Evolutionary conservation across 345 rosid species (phyloP).

Genomic region (Camelina neglecta): DNA sequence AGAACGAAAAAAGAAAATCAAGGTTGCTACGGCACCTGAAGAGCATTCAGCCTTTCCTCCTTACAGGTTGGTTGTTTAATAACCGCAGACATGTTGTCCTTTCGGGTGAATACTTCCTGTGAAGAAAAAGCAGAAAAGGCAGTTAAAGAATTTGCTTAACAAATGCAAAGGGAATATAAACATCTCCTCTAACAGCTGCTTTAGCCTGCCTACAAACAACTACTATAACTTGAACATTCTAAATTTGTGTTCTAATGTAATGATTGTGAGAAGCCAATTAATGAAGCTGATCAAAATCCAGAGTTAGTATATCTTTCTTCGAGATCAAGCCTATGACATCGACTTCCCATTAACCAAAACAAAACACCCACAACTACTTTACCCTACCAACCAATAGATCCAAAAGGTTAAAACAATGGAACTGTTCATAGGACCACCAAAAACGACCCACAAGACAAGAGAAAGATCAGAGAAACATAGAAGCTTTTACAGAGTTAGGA

Average conservation of each 20-base stretch:
- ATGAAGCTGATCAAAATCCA: slow-evolving; percentile 11
- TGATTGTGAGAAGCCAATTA: background rate
- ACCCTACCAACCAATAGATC: slow-evolving; percentile 17
- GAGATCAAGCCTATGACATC: slow-evolving; percentile 25
- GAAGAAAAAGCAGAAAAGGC: background rate
- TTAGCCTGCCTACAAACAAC: slow-evolving; percentile 8
- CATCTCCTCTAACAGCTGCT: slow-evolving; percentile 9
- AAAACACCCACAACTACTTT: background rate
- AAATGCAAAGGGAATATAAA: background rate
- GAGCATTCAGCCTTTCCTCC: slow-evolving; percentile 59
- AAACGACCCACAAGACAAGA: slow-evolving; percentile 24
- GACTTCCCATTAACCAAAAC: background rate
- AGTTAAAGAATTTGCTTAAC: slow-evolving; percentile 11
- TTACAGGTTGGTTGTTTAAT: slow-evolving; percentile 55
- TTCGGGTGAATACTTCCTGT: slow-evolving; percentile 59
- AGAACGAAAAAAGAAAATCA: background rate
- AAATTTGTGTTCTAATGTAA: background rate
- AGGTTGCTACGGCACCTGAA: slow-evolving; percentile 52
- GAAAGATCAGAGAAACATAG: background rate
- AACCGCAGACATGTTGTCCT: slow-evolving; percentile 61
- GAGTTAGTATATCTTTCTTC: background rate
- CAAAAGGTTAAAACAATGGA: slow-evolving; percentile 9
- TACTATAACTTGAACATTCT: background rate
- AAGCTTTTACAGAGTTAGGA: background rate
- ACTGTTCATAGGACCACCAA: slow-evolving; percentile 13